Evolutionary conservation across 805 yeast species (phyloP), one percentile per base, ranked within the genome.

Genomic region (Komagataella mondaviorum): DNA sequence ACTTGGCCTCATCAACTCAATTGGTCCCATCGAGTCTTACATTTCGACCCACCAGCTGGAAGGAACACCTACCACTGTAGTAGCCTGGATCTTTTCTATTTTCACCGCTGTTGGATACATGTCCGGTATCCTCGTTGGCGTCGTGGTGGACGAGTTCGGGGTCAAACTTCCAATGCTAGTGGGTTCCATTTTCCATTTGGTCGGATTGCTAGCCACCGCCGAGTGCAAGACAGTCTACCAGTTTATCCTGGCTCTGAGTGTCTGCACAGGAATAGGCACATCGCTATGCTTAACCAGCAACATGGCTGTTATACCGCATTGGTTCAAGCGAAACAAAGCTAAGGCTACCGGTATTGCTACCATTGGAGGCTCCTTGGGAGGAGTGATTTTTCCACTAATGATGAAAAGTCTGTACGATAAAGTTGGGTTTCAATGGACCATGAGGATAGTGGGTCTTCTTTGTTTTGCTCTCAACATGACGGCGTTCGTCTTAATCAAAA

Each of bases 301-400:
- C 59, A 60, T 72, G 12, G 71, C 75, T 3, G 73, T 70, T 23
- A 63, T 72, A n/a, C 65, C 72, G 47, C 77, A 73, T 53, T 72
- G 75, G 75, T 72, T 71, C 55, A 60, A 60, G 52, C 59, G 59
- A 47, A 71, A 69, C 55, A 60, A 76, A 54, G 77, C 76, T 1
- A 61, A 59, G 52, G 72, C 69, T 22, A 53, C 57, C 44, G 63
- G 61, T 3, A 48, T 55, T 10, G 60, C 60, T 8, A 54, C 68
- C 55, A 64, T 79, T 7, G 88, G 88, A 2, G 86, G 86, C 1
- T 77, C 85, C 3, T 63, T 80, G 6, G 88, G 88, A 1, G 89
- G 88, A 3, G 69, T 81, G 8, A 59, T 80, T 4, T 76, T 78
- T 59, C 86, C 88, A 1, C 62, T 81, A 44, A 63, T 78, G 61